Evolutionary conservation across 2,329 filamentous ascomycete genomes (phyloP).

Genomic region (Penicillium sp.): DNA sequence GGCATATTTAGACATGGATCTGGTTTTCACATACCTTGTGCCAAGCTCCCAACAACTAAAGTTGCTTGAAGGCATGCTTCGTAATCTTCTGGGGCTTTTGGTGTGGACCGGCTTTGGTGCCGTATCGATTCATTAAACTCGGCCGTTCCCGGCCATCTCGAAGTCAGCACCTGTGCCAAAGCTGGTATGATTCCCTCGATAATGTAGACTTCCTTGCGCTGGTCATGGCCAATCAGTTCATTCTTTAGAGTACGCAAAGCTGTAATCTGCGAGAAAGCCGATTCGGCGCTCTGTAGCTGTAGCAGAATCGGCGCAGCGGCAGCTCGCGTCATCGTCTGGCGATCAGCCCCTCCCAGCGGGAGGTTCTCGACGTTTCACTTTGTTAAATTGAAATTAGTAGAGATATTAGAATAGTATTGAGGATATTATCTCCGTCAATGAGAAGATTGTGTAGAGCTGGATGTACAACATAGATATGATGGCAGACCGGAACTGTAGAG

Average conservation of each 20-base stretch:
- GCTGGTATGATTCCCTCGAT: constrained; percentile 61
- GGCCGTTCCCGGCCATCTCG: constrained; percentile 40
- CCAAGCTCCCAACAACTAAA: constrained; percentile 79
- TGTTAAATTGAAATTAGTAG: not conserved
- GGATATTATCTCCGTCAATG: not conserved
- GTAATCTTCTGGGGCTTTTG: constrained; percentile 59
- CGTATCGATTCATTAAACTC: constrained; percentile 29
- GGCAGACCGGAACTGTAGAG: constrained; percentile 1
- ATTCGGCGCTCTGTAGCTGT: constrained; percentile 56
- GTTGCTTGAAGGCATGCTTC: constrained; percentile 72
- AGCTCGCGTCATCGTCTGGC: constrained; percentile 53
- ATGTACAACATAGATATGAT: not conserved
- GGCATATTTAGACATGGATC: not conserved
- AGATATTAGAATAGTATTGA: not conserved
- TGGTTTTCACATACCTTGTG: constrained; percentile 61
- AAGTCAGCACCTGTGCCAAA: constrained; percentile 50
- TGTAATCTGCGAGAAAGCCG: constrained; percentile 43
- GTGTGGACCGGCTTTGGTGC: constrained; percentile 28
- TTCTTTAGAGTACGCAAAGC: constrained; percentile 78
- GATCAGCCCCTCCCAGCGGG: constrained; percentile 32
- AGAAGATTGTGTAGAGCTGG: not conserved
- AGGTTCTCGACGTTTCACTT: constrained; percentile 8
- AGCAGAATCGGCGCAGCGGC: constrained; percentile 55
- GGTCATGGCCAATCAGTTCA: constrained; percentile 80
- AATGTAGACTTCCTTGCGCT: constrained; percentile 80